A percentile compares a stretch with the other conserved stretches of the same genome.
Conservation (phyloP, 495 filamentous ascomycete species). For the Bryoglossum gracile region DNA sequence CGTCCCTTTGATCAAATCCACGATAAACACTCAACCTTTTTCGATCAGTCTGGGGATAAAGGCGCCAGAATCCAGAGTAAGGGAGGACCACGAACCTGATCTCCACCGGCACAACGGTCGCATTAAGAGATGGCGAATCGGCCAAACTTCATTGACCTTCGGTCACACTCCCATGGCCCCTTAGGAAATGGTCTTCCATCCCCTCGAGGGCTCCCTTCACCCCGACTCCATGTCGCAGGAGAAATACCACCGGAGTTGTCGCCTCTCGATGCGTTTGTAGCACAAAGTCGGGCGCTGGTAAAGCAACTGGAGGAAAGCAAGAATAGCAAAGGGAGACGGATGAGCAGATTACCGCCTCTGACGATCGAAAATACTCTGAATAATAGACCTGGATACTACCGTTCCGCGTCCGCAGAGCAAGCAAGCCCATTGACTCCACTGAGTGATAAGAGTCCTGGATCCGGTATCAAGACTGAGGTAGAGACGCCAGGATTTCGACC, state of each 20-base stretch:
- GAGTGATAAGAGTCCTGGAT: constrained; percentile 32
- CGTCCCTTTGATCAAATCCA: background rate
- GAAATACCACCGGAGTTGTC: constrained; percentile 89
- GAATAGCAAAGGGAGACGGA: constrained; percentile 46
- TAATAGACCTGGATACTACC: constrained; percentile 67
- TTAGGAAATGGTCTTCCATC: constrained; percentile 28
- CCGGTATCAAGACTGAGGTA: constrained; percentile 46
- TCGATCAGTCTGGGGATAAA: background rate
- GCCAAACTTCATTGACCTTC: constrained; percentile 53
- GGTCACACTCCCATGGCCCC: constrained; percentile 56
- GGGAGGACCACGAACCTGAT: background rate
- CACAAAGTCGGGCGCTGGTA: constrained; percentile 81
- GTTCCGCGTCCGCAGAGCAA: constrained; percentile 41
- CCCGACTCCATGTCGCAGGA: constrained; percentile 71
- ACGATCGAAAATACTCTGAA: constrained; percentile 71
- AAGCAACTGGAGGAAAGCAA: constrained; percentile 74
- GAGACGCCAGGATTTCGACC: constrained; percentile 58
- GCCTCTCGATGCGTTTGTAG: constrained; percentile 87
- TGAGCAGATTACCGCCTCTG: constrained; percentile 78
- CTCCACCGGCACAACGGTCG: background rate
- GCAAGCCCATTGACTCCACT: constrained; percentile 37
- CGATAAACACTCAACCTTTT: background rate
- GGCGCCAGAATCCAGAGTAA: background rate
- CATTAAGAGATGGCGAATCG: constrained; percentile 44
- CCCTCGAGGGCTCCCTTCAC: constrained; percentile 51